A percentile compares a stretch with the other conserved stretches of the same genome.
Conservation (phyloP, 495 filamentous ascomycete species). For the Penicillium daleae region DNA sequence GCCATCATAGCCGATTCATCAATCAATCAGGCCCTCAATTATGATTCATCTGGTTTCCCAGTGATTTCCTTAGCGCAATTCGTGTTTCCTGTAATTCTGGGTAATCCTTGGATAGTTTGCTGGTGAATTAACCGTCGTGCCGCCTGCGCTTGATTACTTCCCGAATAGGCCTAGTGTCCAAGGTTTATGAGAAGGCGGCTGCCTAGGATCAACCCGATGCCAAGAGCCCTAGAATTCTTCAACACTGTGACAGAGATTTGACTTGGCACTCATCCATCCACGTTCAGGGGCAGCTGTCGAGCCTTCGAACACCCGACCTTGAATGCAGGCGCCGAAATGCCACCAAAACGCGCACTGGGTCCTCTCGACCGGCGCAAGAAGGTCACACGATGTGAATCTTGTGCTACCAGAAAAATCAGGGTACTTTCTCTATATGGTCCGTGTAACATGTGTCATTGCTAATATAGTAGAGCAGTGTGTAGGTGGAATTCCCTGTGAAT, state of each 20-base stretch:
- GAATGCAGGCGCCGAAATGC: not conserved
- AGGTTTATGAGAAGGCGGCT: not conserved
- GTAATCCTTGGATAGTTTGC: too few relatives aligned
- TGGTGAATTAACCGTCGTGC: not conserved
- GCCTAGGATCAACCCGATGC: not conserved
- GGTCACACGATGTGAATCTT: not conserved
- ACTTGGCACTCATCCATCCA: not conserved
- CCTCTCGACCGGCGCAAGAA: slow-evolving; percentile 1
- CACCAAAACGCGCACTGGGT: not conserved
- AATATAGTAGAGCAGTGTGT: not conserved
- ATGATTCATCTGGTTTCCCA: too few relatives aligned
- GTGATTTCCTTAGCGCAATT: too few relatives aligned
- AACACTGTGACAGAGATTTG: not conserved
- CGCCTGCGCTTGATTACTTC: not conserved
- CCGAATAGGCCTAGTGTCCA: not conserved
- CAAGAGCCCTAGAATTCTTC: too few relatives aligned
- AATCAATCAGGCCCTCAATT: too few relatives aligned
- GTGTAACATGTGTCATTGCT: not conserved
- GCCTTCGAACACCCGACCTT: not conserved
- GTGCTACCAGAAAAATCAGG: not conserved
- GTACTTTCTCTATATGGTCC: not conserved
- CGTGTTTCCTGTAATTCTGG: too few relatives aligned
- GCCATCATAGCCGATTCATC: too few relatives aligned
- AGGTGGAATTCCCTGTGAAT: not conserved
- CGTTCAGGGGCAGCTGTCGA: not conserved